phyloP scores from a whole-genome alignment of 805 yeast genomes.

The Ogataea methanolica region DNA sequence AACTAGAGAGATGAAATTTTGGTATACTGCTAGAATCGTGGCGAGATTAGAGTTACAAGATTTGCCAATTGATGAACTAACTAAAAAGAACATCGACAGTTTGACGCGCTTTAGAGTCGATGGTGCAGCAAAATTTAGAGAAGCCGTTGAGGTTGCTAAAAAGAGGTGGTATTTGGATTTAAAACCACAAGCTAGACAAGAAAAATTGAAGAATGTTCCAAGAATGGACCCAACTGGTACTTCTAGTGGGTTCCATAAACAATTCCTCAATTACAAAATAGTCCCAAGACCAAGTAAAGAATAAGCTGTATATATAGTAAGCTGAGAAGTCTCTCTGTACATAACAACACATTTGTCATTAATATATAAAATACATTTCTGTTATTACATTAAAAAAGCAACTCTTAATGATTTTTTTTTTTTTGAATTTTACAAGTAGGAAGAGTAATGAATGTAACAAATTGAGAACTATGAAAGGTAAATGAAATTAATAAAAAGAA shows the following conservation, averaged over 20 bases:
- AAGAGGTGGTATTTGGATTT: constrained; percentile 34
- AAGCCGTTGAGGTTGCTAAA: constrained; percentile 58
- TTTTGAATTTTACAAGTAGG: too few relatives aligned
- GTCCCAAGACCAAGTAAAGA: constrained; percentile 26
- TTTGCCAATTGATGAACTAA: constrained; percentile 45
- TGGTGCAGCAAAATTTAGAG: constrained; percentile 50
- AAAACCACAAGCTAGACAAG: constrained; percentile 12
- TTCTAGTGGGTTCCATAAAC: constrained; percentile 27
- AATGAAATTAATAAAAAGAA: too few relatives aligned
- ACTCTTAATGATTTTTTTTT: too few relatives aligned
- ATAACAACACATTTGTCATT: too few relatives aligned
- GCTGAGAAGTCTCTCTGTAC: too few relatives aligned
- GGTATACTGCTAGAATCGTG: constrained; percentile 75
- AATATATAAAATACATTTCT: too few relatives aligned
- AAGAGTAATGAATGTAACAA: too few relatives aligned
- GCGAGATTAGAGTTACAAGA: constrained; percentile 74
- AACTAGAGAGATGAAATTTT: constrained; percentile 61
- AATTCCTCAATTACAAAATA: constrained; percentile 24
- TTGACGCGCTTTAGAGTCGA: constrained; percentile 41
- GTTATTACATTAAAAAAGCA: too few relatives aligned
- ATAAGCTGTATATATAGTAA: not conserved
- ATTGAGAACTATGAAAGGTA: too few relatives aligned
- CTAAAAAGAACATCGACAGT: constrained; percentile 52
- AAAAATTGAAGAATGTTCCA: constrained; percentile 20
- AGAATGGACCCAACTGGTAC: constrained; percentile 23